Base-by-base conservation (phyloP, 2,329 filamentous ascomycete genomes). In the Alternaria solani region DNA sequence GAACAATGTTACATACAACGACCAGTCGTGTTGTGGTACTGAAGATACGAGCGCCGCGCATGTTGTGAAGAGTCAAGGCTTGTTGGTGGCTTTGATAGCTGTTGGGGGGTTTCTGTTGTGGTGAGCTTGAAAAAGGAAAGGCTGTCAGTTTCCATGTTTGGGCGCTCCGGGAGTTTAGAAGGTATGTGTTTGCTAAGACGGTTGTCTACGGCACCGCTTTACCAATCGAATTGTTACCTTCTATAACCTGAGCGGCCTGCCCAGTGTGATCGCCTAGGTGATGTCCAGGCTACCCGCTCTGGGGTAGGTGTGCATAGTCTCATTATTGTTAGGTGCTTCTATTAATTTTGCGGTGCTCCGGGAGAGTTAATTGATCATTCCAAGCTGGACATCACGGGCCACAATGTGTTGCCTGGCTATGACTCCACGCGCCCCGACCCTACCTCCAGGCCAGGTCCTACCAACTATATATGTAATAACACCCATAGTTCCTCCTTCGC, bases 1-100 rank as follows among this genome's bases (percentile, higher is more conserved):
- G 69, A 94, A 94, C 18, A 63, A 63, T 28, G 72, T 75, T 1
- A 49, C 61, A 4, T 76, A 71, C 28, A 58, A 71, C 12, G 59
- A 61, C 7, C 44, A 55, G 1, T 60, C 62, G 4, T 75, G 71
- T 51, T 76, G 74, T 48, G 71, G 72, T 20, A 49, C 55, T 30
- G n/a, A 41, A 1, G 7, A n/a, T 41, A 20, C 38, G 28, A 59
- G 43, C 32, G 26, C 18, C 11, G 56, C 51, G 3, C 46, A 36
- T 26, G 7, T 11, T 7, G 8, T 49, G 12, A 25, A 7, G 3
- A 36, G 30, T 2, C 32, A n/a, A 49, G 20, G 20, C 8, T 20
- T 38, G 2, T 11, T n/a, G 8, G 20, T 5, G 5, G 32, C 20
- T 49, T 36, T 32, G 34, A n/a, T 49, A 2, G 9, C 26, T 25